Evolutionary conservation across 1,284 basidiomycete species (phyloP).

Genomic region (Rhizopogon parksii): DNA sequence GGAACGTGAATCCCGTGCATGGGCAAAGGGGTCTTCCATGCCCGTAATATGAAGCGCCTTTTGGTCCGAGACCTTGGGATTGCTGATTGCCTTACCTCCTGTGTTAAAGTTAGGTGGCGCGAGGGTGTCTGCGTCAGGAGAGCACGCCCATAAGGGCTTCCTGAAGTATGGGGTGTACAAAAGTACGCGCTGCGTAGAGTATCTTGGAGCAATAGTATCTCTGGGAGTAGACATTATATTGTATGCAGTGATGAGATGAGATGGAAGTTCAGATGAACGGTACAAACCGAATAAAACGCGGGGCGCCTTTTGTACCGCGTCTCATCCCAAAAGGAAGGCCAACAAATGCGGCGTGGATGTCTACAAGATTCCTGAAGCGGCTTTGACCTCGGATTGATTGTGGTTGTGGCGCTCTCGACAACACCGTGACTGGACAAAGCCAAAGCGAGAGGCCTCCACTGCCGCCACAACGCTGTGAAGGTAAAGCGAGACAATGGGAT

Average conservation of each 20-base stretch:
- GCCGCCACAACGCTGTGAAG: constrained; percentile 12
- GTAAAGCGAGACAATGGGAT: constrained; percentile 1
- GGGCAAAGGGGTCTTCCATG: constrained; percentile 3
- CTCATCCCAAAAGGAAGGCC: constrained; percentile 4
- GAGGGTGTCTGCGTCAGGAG: not conserved
- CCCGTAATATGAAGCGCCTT: not conserved
- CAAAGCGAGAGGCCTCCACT: constrained; percentile 16
- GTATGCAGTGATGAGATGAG: not conserved
- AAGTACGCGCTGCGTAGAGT: not conserved
- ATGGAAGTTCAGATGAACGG: not conserved
- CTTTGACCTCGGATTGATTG: constrained; percentile 14
- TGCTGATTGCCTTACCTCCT: constrained; percentile 5
- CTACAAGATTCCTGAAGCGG: constrained; percentile 5
- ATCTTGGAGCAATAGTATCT: not conserved
- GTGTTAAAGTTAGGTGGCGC: constrained; percentile 6
- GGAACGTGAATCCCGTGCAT: constrained; percentile 7
- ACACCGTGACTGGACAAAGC: not conserved
- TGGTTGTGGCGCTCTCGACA: constrained; percentile 9
- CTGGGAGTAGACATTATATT: constrained; percentile 7
- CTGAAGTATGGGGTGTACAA: not conserved
- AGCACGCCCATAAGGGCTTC: constrained; percentile 1
- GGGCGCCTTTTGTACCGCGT: constrained; percentile 20
- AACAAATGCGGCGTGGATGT: constrained; percentile 5
- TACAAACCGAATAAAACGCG: not conserved
- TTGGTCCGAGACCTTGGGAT: not conserved